phyloP scores from a whole-genome alignment of 306 rosid species.

The Macrotyloma uniflorum region DNA sequence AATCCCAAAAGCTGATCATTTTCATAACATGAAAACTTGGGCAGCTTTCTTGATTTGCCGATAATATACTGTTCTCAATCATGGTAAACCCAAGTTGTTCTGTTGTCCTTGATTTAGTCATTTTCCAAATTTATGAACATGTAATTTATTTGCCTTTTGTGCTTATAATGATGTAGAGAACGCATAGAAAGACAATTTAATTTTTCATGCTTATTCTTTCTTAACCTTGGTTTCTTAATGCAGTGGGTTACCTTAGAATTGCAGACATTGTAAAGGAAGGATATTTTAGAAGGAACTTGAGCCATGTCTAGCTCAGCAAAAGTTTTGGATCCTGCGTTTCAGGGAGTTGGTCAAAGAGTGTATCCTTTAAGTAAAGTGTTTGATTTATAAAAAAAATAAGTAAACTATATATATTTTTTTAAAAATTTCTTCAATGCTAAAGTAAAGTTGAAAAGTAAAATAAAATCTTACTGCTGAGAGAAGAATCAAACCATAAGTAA shows the following conservation, averaged over 20 bases:
- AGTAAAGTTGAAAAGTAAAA: conserved; percentile 11
- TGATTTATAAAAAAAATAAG: conserved; percentile 36
- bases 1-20: neutral
- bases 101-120: neutral
- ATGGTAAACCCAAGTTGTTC: neutral
- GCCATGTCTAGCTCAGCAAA: conserved; percentile 85
- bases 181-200: neutral
- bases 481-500: conserved; percentile 10
- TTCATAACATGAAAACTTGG: neutral
- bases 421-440: neutral
- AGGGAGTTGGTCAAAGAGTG: conserved; percentile 91
- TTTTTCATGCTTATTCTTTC: conserved; percentile 19
- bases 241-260: conserved; percentile 50
- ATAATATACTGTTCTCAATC: neutral
- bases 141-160: conserved; percentile 1
- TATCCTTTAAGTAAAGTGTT: conserved; percentile 63
- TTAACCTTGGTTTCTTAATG: conserved; percentile 41
- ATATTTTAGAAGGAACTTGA: conserved; percentile 40
- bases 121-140: conserved; percentile 17
- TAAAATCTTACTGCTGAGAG: neutral
- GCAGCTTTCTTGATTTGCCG: neutral
- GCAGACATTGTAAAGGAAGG: conserved; percentile 32
- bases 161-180: neutral
- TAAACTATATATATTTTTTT: neutral
- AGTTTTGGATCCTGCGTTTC: conserved; percentile 91